A percentile compares a stretch with the other conserved stretches of the same genome.
Conservation (phyloP, 352 stramenopile genomes). For the Thalassiosira oceanica region DNA sequence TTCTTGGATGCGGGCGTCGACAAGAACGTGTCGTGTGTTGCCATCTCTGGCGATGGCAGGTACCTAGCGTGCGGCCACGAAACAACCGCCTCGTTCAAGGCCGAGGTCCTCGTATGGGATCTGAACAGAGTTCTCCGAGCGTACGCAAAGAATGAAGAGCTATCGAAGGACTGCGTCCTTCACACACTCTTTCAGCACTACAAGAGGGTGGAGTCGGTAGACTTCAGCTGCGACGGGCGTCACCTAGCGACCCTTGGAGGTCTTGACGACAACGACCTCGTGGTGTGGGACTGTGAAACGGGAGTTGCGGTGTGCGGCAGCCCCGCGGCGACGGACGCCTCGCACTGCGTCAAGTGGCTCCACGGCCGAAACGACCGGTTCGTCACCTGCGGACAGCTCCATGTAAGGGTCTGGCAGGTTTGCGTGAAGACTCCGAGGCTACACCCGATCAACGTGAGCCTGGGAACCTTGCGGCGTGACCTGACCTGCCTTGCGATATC, state of each 20-base stretch:
- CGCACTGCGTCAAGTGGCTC: constrained; percentile 82
- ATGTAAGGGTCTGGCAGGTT: constrained; percentile 88
- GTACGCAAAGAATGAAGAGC: constrained; percentile 55
- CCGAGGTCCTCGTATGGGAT: constrained; percentile 94
- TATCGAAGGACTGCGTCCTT: constrained; percentile 79
- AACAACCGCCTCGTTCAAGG: constrained; percentile 90
- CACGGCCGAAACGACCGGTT: constrained; percentile 90
- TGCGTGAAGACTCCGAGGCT: constrained; percentile 90
- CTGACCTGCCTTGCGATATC: constrained; percentile 91
- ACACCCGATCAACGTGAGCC: constrained; percentile 89
- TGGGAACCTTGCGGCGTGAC: constrained; percentile 91
- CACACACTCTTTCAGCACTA: constrained; percentile 93
- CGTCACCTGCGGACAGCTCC: constrained; percentile 92
- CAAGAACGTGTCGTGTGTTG: constrained; percentile 88
- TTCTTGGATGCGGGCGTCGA: constrained; percentile 92
- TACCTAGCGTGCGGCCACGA: constrained; percentile 89
- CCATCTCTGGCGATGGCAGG: constrained; percentile 88
- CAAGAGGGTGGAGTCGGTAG: constrained; percentile 89
- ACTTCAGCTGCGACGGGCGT: constrained; percentile 85
- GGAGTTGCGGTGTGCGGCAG: constrained; percentile 90
- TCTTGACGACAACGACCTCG: constrained; percentile 95
- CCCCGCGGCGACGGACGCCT: constrained; percentile 89
- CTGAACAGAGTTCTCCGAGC: constrained; percentile 83
- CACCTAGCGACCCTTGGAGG: constrained; percentile 91
- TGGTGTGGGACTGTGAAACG: constrained; percentile 91